These are phyloP conservation scores for Leccinum olivaceopallidum DNA, from an alignment of 768 basidiomycete species.

Conservation along the genomic window DNA sequence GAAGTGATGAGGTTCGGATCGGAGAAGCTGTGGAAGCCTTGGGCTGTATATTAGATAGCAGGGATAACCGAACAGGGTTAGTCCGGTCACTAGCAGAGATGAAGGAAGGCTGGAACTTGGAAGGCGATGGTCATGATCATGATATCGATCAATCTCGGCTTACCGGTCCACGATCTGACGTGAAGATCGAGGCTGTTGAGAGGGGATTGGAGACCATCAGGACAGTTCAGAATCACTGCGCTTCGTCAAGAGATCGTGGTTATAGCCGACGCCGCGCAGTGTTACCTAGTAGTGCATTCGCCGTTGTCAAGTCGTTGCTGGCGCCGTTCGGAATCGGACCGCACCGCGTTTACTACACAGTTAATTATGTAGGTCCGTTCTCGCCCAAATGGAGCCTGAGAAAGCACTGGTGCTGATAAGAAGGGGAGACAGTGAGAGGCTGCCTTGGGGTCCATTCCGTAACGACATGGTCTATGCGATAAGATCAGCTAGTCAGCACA, in stretches of 20 bases:
- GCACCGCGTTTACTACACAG: not conserved
- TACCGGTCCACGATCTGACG: not conserved
- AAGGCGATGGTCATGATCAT: no score
- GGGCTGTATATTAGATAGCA: not conserved
- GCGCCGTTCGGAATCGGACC: not conserved
- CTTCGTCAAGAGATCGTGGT: not conserved
- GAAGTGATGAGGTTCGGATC: not conserved
- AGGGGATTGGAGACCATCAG: not conserved
- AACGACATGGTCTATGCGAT: no score
- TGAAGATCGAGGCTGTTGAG: not conserved
- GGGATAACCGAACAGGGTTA: not conserved
- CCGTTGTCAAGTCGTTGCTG: not conserved
- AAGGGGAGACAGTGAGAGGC: no score
- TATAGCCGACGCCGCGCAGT: not conserved
- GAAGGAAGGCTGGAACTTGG: not conserved
- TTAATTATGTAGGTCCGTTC: not conserved
- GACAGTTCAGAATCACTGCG: not conserved
- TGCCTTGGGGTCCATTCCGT: no score
- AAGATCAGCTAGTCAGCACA: no score
- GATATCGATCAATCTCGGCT: not conserved
- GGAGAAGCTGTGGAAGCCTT: not conserved
- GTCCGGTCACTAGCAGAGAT: not conserved
- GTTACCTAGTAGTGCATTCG: not conserved
- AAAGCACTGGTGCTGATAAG: no score
- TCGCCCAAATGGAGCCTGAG: not conserved